Percentiles rank a stretch among this genome's conserved stretches.
Conservation (phyloP, 2,329 filamentous ascomycete genomes). For the Fusarium solani-melongenae region DNA sequence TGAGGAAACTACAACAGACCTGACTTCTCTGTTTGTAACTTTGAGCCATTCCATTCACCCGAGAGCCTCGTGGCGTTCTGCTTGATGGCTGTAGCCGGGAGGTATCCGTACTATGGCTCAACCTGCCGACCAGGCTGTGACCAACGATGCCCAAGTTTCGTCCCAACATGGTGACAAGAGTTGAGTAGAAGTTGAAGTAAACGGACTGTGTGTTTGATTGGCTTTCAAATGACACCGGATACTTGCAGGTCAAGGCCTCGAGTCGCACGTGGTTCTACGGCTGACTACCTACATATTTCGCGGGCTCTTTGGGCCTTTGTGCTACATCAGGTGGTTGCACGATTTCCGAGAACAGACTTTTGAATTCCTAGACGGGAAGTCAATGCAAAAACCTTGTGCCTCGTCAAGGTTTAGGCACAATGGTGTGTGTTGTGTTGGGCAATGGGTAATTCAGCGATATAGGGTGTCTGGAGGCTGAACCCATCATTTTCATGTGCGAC, state of each 20-base stretch:
- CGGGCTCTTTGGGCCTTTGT: background rate
- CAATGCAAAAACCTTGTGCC: background rate
- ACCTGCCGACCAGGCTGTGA: background rate
- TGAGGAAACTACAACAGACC: background rate
- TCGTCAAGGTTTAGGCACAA: background rate
- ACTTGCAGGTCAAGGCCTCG: background rate
- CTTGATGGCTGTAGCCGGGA: background rate
- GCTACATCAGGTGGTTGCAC: background rate
- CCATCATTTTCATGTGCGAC: too few species aligned
- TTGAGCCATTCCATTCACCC: background rate
- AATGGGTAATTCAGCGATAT: background rate
- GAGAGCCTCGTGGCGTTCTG: background rate
- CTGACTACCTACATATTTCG: background rate
- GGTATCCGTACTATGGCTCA: background rate
- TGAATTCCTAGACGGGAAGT: background rate
- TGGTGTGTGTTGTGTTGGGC: background rate
- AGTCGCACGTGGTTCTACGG: background rate
- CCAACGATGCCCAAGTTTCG: background rate
- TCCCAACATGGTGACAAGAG: background rate
- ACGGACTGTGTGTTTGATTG: background rate
- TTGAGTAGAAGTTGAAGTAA: background rate
- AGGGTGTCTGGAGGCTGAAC: too few species aligned
- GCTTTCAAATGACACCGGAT: background rate
- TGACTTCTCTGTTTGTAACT: background rate
- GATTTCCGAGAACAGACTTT: background rate